These are phyloP conservation scores for Tetragonia tetragonoides DNA, from an alignment of 148 eudicot species.

Conservation along the genomic window DNA sequence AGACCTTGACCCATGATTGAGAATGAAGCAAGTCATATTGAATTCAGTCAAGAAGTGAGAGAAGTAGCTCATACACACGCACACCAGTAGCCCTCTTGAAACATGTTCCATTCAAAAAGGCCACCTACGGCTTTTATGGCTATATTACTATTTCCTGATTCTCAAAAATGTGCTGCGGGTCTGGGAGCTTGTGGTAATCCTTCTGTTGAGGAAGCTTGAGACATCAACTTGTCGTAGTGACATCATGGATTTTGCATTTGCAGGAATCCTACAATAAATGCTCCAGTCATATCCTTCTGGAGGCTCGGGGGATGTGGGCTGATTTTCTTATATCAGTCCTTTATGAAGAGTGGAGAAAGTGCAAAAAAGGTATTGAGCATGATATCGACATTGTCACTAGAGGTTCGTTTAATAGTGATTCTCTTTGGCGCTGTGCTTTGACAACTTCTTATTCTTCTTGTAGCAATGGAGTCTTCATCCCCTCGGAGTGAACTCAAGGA, in stretches of 20 bases:
- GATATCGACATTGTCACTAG: not conserved
- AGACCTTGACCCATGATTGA: too few species aligned
- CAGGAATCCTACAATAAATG: slow-evolving; percentile 60
- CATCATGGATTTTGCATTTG: slow-evolving; percentile 17
- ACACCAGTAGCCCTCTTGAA: too few species aligned
- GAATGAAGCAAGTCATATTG: too few species aligned
- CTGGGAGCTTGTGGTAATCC: not conserved
- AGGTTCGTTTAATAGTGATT: slow-evolving; percentile 10
- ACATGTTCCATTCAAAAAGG: too few species aligned
- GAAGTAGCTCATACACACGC: too few species aligned
- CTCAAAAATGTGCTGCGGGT: not conserved
- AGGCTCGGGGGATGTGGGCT: slow-evolving; percentile 75
- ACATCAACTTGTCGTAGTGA: slow-evolving; percentile 15
- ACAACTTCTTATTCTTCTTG: slow-evolving; percentile 22
- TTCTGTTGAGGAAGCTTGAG: not conserved
- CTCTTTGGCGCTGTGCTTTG: slow-evolving; percentile 10
- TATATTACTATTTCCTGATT: not conserved
- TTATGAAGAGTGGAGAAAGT: slow-evolving; percentile 90
- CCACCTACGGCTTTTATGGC: not conserved
- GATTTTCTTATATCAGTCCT: slow-evolving; percentile 68
- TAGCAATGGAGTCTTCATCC: slow-evolving; percentile 88
- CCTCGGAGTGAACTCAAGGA: slow-evolving; percentile 74
- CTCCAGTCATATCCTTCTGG: slow-evolving; percentile 47
- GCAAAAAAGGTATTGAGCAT: slow-evolving; percentile 75
- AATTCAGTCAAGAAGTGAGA: too few species aligned